A percentile compares a stretch with the other conserved stretches of the same genome.
These are phyloP conservation scores for Pleurotus ostreatus DNA, from an alignment of 768 basidiomycete genomes.

Conservation along the genomic window DNA sequence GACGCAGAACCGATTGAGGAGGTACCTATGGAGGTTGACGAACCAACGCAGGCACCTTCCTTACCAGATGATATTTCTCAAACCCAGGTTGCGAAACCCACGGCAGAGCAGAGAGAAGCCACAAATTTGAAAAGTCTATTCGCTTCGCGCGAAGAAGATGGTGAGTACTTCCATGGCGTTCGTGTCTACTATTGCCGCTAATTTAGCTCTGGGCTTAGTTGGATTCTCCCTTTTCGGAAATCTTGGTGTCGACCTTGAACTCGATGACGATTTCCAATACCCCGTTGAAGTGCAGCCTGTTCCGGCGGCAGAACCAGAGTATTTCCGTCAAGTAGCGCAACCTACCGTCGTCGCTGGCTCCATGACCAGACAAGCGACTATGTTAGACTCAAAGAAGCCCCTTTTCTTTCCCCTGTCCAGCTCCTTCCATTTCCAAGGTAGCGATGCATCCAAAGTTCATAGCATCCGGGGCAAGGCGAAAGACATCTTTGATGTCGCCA, in stretches of 20 bases:
- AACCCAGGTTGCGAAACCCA: conserved; percentile 9
- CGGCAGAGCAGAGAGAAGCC: neutral
- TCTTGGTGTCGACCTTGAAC: conserved; percentile 68
- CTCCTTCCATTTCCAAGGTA: conserved; percentile 10
- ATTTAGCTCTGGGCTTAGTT: conserved; percentile 26
- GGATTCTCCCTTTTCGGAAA: conserved; percentile 76
- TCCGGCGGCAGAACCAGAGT: conserved; percentile 13
- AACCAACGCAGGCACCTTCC: neutral
- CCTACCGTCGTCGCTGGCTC: conserved; percentile 24
- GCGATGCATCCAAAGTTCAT: neutral
- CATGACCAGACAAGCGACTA: conserved; percentile 18
- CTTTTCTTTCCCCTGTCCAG: conserved; percentile 58
- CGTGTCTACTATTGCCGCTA: neutral
- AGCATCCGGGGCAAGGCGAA: conserved; percentile 30
- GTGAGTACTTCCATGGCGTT: conserved; percentile 30
- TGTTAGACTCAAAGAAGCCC: conserved; percentile 49
- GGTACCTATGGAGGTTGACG: conserved; percentile 25
- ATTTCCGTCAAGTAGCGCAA: conserved; percentile 15
- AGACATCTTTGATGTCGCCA: conserved; percentile 46
- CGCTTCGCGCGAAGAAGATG: conserved; percentile 62
- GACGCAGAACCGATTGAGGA: conserved; percentile 23
- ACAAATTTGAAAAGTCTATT: conserved; percentile 69
- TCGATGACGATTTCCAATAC: conserved; percentile 52
- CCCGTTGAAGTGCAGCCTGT: conserved; percentile 7
- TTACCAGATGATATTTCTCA: conserved; percentile 1